A percentile compares a stretch with the other conserved stretches of the same genome.
phyloP scores from a whole-genome alignment of 108 stramenopile species.

The Conticribra guillardii region DNA sequence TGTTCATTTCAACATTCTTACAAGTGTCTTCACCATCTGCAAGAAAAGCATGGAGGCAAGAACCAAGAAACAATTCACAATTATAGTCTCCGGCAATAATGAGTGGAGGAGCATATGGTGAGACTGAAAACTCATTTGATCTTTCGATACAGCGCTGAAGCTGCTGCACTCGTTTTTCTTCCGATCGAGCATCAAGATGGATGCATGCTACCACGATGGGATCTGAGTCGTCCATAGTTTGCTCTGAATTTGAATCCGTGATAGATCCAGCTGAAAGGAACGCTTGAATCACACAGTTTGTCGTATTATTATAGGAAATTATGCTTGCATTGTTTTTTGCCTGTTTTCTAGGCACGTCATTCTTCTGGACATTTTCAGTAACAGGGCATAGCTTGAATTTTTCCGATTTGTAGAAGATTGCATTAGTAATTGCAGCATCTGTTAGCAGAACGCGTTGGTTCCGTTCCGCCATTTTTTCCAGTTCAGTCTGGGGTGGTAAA shows the following conservation, averaged over 20 bases:
- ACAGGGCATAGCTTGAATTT: conserved; percentile 44
- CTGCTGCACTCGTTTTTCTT: conserved; percentile 50
- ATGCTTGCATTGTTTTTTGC: too few relatives aligned
- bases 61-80: conserved; percentile 49
- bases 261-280: conserved; percentile 11
- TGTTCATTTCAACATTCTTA: neutral
- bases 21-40: neutral
- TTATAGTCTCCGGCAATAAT: conserved; percentile 65
- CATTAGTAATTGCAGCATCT: conserved; percentile 56
- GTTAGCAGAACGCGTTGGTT: conserved; percentile 48
- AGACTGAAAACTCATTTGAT: conserved; percentile 2
- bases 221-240: conserved; percentile 9
- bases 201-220: conserved; percentile 55
- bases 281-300: conserved; percentile 32
- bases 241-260: neutral
- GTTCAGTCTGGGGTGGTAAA: conserved; percentile 41
- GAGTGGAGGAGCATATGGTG: conserved; percentile 11
- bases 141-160: conserved; percentile 42
- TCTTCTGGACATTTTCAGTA: neutral
- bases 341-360: neutral
- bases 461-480: conserved; percentile 54
- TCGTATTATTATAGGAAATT: conserved; percentile 24
- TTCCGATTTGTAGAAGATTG: conserved; percentile 40
- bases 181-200: conserved; percentile 56
- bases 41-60: conserved; percentile 49